Conservation (phyloP, 495 filamentous ascomycete species). For the Penicillium maclennaniae region DNA sequence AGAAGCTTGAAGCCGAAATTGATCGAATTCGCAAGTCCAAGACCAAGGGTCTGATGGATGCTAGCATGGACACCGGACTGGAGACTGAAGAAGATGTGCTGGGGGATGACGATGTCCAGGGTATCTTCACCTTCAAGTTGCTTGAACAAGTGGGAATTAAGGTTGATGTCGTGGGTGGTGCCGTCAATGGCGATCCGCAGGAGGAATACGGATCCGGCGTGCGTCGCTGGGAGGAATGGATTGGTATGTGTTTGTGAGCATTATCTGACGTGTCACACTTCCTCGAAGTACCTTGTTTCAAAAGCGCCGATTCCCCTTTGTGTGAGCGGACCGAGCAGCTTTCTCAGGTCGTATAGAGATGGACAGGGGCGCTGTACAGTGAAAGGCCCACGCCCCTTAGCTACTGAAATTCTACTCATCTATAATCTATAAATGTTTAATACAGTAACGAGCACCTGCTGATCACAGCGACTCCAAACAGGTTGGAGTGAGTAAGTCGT, state of each 20-base stretch:
- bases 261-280: background rate
- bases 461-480: slow-evolving; percentile 29
- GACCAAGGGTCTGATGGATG: slow-evolving; percentile 76
- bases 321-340: background rate
- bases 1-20: slow-evolving; percentile 76
- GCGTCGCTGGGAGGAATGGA: slow-evolving; percentile 86
- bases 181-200: slow-evolving; percentile 62
- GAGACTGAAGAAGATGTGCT: slow-evolving; percentile 79
- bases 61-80: slow-evolving; percentile 51
- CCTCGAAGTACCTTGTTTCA: background rate
- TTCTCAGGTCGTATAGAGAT: background rate
- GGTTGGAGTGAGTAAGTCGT: slow-evolving; percentile 1
- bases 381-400: background rate
- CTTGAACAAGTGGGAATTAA: slow-evolving; percentile 74
- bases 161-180: slow-evolving; percentile 76
- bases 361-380: background rate
- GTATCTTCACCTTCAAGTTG: slow-evolving; percentile 71
- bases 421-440: slow-evolving; percentile 15
- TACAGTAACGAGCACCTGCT: slow-evolving; percentile 35
- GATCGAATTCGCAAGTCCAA: slow-evolving; percentile 71
- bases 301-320: background rate
- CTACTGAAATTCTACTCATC: slow-evolving; percentile 1
- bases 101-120: slow-evolving; percentile 67
- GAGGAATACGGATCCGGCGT: slow-evolving; percentile 55
- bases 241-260: slow-evolving; percentile 55